Conservation (phyloP, 2,329 filamentous ascomycete genomes). For the Phaeosphaeriaceae sp. region DNA sequence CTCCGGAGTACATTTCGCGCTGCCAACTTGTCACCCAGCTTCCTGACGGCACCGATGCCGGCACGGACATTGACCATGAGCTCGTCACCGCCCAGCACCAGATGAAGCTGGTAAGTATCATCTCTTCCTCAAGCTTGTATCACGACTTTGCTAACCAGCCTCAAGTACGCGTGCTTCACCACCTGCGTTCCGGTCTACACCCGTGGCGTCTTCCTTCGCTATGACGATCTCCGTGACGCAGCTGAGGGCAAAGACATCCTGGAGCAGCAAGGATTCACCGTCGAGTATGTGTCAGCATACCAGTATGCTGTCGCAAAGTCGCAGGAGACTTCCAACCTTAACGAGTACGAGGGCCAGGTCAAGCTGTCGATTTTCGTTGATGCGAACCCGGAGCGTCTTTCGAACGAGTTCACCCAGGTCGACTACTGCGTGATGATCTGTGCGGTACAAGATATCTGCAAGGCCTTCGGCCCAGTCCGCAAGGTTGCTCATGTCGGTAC, state of each 20-base stretch:
- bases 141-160: conserved; percentile 20
- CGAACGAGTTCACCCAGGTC: conserved; percentile 18
- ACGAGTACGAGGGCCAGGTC: conserved; percentile 45
- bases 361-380: conserved; percentile 25
- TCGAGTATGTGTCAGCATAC: conserved; percentile 28
- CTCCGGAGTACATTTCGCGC: conserved; percentile 31
- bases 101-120: conserved; percentile 38
- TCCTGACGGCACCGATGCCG: conserved; percentile 28
- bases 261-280: conserved; percentile 24
- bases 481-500: conserved; percentile 27
- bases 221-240: conserved; percentile 50
- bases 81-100: conserved; percentile 29
- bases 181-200: conserved; percentile 26
- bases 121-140: background rate
- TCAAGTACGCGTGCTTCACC: conserved; percentile 36
- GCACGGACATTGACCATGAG: conserved; percentile 32
- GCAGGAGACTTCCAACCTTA: conserved; percentile 28
- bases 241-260: conserved; percentile 33
- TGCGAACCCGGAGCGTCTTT: conserved; percentile 15
- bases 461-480: conserved; percentile 26
- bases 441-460: conserved; percentile 18
- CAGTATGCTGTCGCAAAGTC: conserved; percentile 35
- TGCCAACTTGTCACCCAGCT: conserved; percentile 29
- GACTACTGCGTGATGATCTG: conserved; percentile 23
- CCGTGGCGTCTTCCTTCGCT: conserved; percentile 40